Conservation (phyloP, 305 asterid species). For the Rubia balearica region DNA sequence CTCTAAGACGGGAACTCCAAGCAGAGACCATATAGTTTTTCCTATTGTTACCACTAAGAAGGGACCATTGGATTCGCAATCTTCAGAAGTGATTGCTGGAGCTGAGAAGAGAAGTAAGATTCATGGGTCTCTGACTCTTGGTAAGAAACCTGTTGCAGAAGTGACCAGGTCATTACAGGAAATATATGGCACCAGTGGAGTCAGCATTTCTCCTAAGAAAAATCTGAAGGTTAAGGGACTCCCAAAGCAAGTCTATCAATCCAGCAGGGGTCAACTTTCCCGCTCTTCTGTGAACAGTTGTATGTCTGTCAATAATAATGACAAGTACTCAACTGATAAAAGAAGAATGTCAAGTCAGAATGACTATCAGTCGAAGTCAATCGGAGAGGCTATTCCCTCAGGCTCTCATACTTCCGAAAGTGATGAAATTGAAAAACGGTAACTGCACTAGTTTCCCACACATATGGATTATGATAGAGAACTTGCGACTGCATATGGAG, state of each 20-base stretch:
- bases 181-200: conserved; percentile 14
- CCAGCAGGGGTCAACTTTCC: conserved; percentile 17
- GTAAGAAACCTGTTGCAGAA: conserved; percentile 18
- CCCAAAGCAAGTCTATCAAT: conserved; percentile 17
- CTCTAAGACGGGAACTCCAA: conserved; percentile 44
- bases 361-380: conserved; percentile 20
- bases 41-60: conserved; percentile 34
- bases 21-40: conserved; percentile 62
- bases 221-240: conserved; percentile 21
- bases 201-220: conserved; percentile 23
- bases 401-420: conserved; percentile 23
- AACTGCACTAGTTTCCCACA: conserved; percentile 22
- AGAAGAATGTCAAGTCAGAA: conserved; percentile 22
- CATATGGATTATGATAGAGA: not conserved
- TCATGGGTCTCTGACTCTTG: conserved; percentile 31
- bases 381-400: conserved; percentile 13
- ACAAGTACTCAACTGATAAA: conserved; percentile 26
- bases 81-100: conserved; percentile 23
- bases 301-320: conserved; percentile 13
- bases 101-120: conserved; percentile 39
- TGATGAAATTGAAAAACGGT: conserved; percentile 45
- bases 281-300: conserved; percentile 9
- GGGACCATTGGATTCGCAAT: conserved; percentile 18
- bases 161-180: conserved; percentile 21
- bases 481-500: not conserved